These are phyloP conservation scores for Aurantiochytrium sp. DNA, from an alignment of 108 stramenopile genomes.

Conservation along the genomic window DNA sequence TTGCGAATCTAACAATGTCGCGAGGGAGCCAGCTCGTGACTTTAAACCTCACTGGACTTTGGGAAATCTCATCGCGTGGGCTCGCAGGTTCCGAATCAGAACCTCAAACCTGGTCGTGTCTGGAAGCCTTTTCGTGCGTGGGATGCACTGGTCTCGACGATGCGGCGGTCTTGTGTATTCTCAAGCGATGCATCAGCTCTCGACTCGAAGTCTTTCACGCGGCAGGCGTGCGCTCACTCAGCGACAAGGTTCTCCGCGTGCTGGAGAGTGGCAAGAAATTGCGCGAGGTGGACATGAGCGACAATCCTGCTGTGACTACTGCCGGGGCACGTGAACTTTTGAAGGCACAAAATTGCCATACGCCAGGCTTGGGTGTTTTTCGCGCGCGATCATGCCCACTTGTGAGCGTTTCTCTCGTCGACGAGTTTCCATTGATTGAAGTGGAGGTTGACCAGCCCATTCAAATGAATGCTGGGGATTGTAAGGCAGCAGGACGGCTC, in stretches of 20 bases:
- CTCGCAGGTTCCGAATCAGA: not conserved
- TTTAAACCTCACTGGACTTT: not conserved
- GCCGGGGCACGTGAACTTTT: not conserved
- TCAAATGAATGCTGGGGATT: not conserved
- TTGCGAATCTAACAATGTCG: not conserved
- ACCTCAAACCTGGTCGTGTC: not conserved
- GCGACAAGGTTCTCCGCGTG: not conserved
- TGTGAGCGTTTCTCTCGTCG: not conserved
- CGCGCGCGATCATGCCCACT: not conserved
- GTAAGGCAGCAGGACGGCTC: not conserved
- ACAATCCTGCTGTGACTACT: not conserved
- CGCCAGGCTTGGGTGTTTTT: not conserved
- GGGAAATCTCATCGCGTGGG: not conserved
- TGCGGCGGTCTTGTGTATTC: not conserved
- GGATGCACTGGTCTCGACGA: not conserved
- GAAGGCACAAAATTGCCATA: not conserved
- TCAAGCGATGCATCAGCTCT: not conserved
- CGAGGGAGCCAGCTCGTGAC: not conserved
- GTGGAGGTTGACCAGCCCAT: not conserved
- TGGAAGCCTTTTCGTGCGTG: not conserved
- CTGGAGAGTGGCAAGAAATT: not conserved
- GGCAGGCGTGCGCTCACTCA: not conserved
- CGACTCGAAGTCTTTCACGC: not conserved
- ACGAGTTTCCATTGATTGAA: not conserved
- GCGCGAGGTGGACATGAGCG: not conserved